Percentiles rank a stretch among this genome's conserved stretches.
Conservation (phyloP, 306 rosid genomes). For the cucumber (Cucumis sativus) region Cucumber_9930_V3 NC_026660.2:26548501-26549000, state of each 20-base stretch:
- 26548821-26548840: no score
- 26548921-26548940: no score
- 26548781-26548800: background rate
- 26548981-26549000: no score
- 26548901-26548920: no score
- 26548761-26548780: background rate
- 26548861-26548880: no score
- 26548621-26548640: conserved; percentile 57
- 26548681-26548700: background rate
- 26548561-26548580: conserved; percentile 11
- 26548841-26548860: no score
- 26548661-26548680: background rate
- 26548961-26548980: no score
- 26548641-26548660: background rate
- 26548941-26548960: no score
- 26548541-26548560: conserved; percentile 24
- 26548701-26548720: background rate
- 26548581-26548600: conserved; percentile 43
- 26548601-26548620: conserved; percentile 73
- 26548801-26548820: background rate
- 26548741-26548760: background rate
- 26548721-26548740: background rate
- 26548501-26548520: conserved; percentile 45
- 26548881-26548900: no score
- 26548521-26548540: conserved; percentile 19